phyloP scores from a whole-genome alignment of 2,329 filamentous ascomycete species.

The Ceratocystis harringtonii region DNA sequence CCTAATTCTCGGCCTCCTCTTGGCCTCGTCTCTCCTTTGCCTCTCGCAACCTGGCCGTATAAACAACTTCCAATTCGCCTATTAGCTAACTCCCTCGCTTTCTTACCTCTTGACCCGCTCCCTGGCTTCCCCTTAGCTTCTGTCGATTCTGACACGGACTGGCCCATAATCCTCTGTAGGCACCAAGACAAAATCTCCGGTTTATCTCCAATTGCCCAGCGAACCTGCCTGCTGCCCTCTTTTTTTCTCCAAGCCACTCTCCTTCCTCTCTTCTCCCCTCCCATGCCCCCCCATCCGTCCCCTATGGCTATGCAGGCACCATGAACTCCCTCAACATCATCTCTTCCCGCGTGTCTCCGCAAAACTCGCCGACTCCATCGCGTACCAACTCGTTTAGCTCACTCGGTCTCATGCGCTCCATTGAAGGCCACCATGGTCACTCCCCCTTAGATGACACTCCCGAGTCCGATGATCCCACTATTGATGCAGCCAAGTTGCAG shows the following conservation, averaged over 20 bases:
- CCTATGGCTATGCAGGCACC: constrained; percentile 45
- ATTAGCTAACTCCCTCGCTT: neutral
- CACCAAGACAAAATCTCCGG: neutral
- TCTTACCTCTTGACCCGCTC: neutral
- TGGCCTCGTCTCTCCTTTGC: neutral
- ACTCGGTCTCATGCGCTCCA: constrained; percentile 32
- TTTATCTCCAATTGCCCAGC: too few species aligned
- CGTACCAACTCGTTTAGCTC: constrained; percentile 47
- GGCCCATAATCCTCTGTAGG: neutral
- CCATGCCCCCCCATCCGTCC: constrained; percentile 5
- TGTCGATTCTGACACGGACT: neutral
- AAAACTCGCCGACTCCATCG: constrained; percentile 40
- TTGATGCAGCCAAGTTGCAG: constrained; percentile 2
- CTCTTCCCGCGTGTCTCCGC: constrained; percentile 61
- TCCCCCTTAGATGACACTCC: constrained; percentile 28
- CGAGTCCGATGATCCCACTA: constrained; percentile 19
- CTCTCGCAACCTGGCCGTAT: too few species aligned
- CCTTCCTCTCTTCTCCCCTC: neutral
- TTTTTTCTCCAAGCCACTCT: neutral
- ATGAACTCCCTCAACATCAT: constrained; percentile 98
- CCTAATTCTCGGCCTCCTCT: neutral
- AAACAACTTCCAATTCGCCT: neutral
- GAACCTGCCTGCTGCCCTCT: too few species aligned
- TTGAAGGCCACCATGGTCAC: constrained; percentile 15
- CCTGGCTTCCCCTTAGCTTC: neutral